Evolutionary conservation across 2,329 filamentous ascomycete species (phyloP), one percentile per base, ranked within the genome.

Genomic region (Stylonectria norvegica): DNA sequence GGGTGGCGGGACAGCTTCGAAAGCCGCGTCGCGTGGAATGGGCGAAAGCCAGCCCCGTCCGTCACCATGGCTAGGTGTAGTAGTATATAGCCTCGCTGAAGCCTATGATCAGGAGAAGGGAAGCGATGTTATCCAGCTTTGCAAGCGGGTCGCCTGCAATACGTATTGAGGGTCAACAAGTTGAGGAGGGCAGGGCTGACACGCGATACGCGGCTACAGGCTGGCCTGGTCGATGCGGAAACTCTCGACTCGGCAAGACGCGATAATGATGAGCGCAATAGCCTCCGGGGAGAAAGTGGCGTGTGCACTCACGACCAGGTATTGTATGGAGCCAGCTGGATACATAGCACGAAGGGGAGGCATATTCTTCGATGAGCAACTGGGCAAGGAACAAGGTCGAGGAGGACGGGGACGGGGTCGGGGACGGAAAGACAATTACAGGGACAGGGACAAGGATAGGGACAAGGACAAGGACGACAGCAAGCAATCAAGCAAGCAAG

Each of bases 261-360:
- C 49, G 50, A 57, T 45, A 52, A 55, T 48, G 54, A 57, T 55
- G 50, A 50, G 47, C 54, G 23, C 50, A 56, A 45, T 52, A 46
- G 46, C 50, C 52, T 43, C 52, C 45, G 43, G 54, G 53, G 50
- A 40, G 36, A 43, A 48, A 47, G 52, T 57, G 52, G 54, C 50
- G 53, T 54, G 45, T 45, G 43, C 43, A 45, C 27, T 32, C 30
- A 32, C n/a, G n/a, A n/a, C n/a, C 19, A 37, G 35, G 45, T 43
- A 42, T 45, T 42, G 48, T 48, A n/a, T 20, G 30, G 31, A 12
- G 20, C 17, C 25, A 19, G 37, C n/a, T 27, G 31, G 28, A 18
- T 18, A 28, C 20, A 22, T n/a, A n/a, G 30, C 34, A 27, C 3
- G 31, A 34, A 34, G 16, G n/a, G 22, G 31, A 7, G 12, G 10